Evolutionary conservation across 2,329 filamentous ascomycete genomes (phyloP), one percentile per base, ranked within the genome.

Genomic region (Trichoderma lentiforme): DNA sequence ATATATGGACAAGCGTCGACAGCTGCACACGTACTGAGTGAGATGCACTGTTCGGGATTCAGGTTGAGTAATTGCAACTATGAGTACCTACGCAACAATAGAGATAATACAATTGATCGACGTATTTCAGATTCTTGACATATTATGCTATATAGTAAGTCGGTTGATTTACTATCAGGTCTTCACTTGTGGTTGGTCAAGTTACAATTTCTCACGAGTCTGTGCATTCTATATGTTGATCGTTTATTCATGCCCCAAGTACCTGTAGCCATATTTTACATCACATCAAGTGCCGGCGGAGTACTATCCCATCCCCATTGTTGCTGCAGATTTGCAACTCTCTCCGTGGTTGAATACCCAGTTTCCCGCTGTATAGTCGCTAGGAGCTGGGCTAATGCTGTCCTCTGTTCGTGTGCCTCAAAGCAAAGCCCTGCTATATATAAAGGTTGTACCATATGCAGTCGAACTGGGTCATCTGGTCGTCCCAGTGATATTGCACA

Each of bases 391-490:
- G 51, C 70, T 7, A 73, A n/a, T 6, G 71, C 53, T 14, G 61
- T 32, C 53, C 61, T 70, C 58, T 73, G 72, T n/a, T 70, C 70
- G 18, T 64, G 51, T 12, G 60, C 18, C 39, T 73, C 65, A n/a
- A 73, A 70, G 51, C 72, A 73, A 8, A 73, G 72, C 18, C 72
- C 70, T 8, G 72, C 72, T 32, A 73, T 39, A 30, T 73, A 68
- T 11, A 73, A 57, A 21, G 72, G 72, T 4, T 72, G 72, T 6
- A 70, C 64, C 70, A 73, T 72, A 21, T 73, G 72, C 5, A 70
- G 9, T 43, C 70, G 65, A 56, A 70, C 70, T 21, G 65, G 70
- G 15, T 65, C 64, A 32, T 69, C 67, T 9, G 71, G 66, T 6
- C 71, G 71, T 12, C 66, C 63, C n/a, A 73, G 34, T 12, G 73